These are phyloP conservation scores for Dendrocalamus latiflorus DNA, from an alignment of 202 grass and related monocot genomes.

Conservation along the genomic window DNA sequence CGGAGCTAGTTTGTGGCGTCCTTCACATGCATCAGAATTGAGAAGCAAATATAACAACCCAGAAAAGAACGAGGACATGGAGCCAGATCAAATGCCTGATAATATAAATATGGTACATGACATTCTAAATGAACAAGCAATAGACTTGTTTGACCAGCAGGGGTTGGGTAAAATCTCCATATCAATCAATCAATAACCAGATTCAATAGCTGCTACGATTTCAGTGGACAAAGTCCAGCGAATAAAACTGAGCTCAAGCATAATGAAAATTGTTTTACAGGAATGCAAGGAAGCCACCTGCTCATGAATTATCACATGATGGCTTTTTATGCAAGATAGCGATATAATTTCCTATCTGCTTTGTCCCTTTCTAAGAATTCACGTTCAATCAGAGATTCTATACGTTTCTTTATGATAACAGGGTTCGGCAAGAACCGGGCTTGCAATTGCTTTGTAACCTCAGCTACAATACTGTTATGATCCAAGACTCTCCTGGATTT, in stretches of 20 bases:
- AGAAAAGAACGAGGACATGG: neutral
- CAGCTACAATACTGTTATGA: conserved; percentile 92
- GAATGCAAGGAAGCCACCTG: conserved; percentile 22
- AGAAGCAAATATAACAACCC: neutral
- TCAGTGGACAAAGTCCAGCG: conserved; percentile 10
- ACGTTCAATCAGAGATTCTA: conserved; percentile 90
- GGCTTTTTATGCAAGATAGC: conserved; percentile 76
- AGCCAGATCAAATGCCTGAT: neutral
- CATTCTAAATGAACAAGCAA: neutral
- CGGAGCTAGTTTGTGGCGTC: neutral
- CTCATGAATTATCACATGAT: conserved; percentile 19
- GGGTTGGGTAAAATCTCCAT: neutral
- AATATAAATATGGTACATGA: neutral
- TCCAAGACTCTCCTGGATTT: conserved; percentile 86
- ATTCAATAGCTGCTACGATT: conserved; percentile 13
- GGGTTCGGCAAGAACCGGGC: conserved; percentile 89
- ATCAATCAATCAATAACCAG: neutral
- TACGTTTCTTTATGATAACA: conserved; percentile 95
- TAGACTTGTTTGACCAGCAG: neutral
- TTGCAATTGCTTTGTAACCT: conserved; percentile 89
- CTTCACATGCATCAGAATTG: neutral
- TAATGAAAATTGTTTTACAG: conserved; percentile 43
- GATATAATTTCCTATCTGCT: conserved; percentile 90
- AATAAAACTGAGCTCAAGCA: conserved; percentile 37
- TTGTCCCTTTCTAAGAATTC: conserved; percentile 98